A percentile compares a stretch with the other conserved stretches of the same genome.
Evolutionary conservation across 148 eudicot species (phyloP).

Genomic region (Vaccinium macrocarpon): DNA sequence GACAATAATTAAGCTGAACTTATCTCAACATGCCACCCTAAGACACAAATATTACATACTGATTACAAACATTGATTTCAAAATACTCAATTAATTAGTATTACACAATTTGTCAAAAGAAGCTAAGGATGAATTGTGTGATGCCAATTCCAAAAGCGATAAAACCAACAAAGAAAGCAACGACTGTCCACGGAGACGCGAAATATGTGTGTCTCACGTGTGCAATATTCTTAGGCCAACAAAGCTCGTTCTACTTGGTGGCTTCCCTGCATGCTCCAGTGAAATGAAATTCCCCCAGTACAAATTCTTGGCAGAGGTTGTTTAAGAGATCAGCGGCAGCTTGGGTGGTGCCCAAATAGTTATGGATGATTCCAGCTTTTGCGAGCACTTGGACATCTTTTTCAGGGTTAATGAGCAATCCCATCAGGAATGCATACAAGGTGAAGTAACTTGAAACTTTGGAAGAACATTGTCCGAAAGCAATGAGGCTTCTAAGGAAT

Average conservation of each 20-base stretch:
- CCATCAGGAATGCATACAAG: background rate
- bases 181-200: background rate
- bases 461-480: background rate
- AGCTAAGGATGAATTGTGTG: background rate
- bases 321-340: background rate
- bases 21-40: no score
- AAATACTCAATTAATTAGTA: no score
- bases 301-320: background rate
- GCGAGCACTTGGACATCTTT: slow-evolving; percentile 1
- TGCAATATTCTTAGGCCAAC: background rate
- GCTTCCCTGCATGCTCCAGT: no score
- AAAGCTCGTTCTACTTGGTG: background rate
- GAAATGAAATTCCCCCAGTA: background rate
- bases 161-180: background rate
- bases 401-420: background rate
- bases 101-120: background rate
- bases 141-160: background rate
- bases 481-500: slow-evolving; percentile 5
- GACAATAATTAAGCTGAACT: no score
- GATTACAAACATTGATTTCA: no score
- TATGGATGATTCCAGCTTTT: background rate
- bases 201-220: background rate
- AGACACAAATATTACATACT: no score
- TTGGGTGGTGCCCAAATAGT: background rate
- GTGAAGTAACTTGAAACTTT: background rate